Evolutionary conservation across 192 early-diverging fungal genomes (phyloP), one percentile per base, ranked within the genome.

Genomic region (Coemansia sp.): DNA sequence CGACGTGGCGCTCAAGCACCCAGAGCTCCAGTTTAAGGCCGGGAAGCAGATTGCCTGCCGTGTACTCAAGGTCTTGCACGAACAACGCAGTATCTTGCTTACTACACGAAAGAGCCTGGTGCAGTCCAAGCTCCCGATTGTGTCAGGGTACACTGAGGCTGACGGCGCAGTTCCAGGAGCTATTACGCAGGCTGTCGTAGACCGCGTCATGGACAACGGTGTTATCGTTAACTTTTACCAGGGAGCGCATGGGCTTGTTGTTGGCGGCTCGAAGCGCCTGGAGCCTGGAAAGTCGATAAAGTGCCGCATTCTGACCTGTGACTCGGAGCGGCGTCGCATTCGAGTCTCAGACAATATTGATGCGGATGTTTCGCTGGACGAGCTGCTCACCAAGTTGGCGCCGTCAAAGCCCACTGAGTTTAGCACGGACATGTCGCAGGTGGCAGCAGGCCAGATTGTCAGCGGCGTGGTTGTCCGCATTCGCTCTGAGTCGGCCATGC

Each of bases 141-240:
- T 97, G 29, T 73, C 69, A 0, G 76, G 84, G 9, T 88, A 90
- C 51, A 66, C 66, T 24, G 80, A 70, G 57, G 70, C 54, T 3
- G 79, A 84, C 12, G 83, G 82, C 22, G 82, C 85, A 3, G 69
- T 85, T 15, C 79, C 84, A 3, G 93, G 91, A 21, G 73, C 67
- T 12, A 57, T 90, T 24, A 83, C 83, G 5, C 67, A 69, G 48
- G 79, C 57, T 14, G 62, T 69, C 23, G 74, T 81, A 9, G 60
- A 57, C n/a, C 66, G 70, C 51, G 60, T 53, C 7, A 60, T 67
- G 22, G 82, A 82, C 38, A 93, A 93, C 45, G 87, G 86, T 56
- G 74, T 93, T 39, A 66, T 95, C 38, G 87, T 95, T 7, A 58
- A 65, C 9, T 94, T 97, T 59, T 98, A 89, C 83, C 87, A 90